Evolutionary conservation across 768 basidiomycete genomes (phyloP).

Genomic region (Suillus brevipes): DNA sequence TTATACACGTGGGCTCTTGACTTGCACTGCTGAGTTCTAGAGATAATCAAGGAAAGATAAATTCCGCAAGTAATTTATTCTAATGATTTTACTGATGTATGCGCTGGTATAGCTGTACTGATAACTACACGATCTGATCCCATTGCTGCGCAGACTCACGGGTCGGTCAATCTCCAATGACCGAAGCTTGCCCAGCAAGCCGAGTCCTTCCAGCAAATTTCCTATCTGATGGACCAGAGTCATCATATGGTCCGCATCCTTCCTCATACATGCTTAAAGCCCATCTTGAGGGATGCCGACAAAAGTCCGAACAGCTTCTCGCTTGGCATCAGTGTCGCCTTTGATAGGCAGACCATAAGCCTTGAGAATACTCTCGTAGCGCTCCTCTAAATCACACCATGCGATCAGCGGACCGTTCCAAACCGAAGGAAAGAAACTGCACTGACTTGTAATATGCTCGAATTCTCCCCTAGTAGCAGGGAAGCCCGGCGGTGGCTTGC

Average conservation of each 20-base stretch:
- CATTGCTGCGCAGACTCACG: background rate
- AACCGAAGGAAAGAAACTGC: background rate
- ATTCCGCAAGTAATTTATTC: background rate
- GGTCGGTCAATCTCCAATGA: background rate
- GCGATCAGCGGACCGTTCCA: background rate
- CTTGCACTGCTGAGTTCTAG: too few species aligned
- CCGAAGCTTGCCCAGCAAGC: background rate
- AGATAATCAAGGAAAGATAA: background rate
- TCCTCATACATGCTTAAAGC: slow-evolving; percentile 2
- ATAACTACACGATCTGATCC: background rate
- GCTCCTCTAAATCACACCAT: slow-evolving; percentile 34
- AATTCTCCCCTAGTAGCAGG: slow-evolving; percentile 43
- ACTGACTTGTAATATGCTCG: slow-evolving; percentile 45
- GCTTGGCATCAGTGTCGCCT: slow-evolving; percentile 42
- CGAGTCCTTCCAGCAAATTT: background rate
- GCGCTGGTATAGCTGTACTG: background rate
- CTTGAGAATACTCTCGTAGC: slow-evolving; percentile 40
- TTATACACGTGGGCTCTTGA: too few species aligned
- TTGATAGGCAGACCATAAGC: slow-evolving; percentile 34
- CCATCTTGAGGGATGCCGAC: slow-evolving; percentile 35
- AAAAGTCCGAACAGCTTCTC: slow-evolving; percentile 37
- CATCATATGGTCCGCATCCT: background rate
- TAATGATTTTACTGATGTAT: background rate
- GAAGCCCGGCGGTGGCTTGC: slow-evolving; percentile 38
- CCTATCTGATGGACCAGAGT: background rate